Percentiles rank a stretch among this genome's conserved stretches.
Evolutionary conservation across 2,329 filamentous ascomycete species (phyloP).

Genomic region (Alternaria sp.): DNA sequence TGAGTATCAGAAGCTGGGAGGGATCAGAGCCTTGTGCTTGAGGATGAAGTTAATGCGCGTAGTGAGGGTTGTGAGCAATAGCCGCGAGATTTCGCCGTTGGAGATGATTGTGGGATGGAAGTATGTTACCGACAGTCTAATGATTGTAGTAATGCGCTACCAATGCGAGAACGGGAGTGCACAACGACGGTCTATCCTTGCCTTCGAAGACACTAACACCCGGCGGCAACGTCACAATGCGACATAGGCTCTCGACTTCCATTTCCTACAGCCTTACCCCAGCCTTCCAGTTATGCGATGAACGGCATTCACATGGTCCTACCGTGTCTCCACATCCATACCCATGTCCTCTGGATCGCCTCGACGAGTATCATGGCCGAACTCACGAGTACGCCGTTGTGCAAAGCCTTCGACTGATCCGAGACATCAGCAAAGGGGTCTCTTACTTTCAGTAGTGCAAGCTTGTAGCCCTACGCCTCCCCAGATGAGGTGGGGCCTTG

Average conservation of each 20-base stretch:
- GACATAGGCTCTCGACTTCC: neutral
- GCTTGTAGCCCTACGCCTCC: neutral
- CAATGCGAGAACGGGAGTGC: too few relatives aligned
- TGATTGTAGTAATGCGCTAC: neutral
- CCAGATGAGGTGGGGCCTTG: neutral
- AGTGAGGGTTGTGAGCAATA: neutral
- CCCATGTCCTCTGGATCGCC: neutral
- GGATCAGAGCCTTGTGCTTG: neutral
- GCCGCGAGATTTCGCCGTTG: neutral
- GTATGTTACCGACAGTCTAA: neutral
- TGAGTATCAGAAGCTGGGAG: neutral
- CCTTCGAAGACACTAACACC: neutral
- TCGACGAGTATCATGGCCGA: neutral
- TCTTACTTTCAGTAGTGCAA: neutral
- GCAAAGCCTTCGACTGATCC: neutral
- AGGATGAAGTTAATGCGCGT: accelerated
- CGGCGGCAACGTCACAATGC: neutral
- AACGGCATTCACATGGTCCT: neutral
- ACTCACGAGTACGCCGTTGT: neutral
- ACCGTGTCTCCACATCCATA: neutral
- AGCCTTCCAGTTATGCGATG: neutral
- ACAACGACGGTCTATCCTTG: neutral
- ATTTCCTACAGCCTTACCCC: neutral
- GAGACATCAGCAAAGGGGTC: neutral
- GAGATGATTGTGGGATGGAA: neutral